Conservation (phyloP, 805 yeast species). For the Candida andamanensis region DNA sequence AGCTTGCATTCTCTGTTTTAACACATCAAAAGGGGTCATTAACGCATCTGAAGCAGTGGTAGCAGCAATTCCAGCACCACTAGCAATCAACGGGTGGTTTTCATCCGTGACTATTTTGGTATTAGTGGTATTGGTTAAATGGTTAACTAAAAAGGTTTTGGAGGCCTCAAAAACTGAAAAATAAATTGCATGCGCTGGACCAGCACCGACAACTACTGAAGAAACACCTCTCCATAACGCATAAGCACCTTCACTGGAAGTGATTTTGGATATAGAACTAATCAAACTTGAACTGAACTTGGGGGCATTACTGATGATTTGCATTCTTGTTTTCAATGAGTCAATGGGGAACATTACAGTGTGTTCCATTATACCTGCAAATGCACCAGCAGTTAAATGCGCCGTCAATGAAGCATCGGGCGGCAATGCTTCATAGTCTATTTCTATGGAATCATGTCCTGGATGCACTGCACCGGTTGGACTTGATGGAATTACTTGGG, state of each 20-base stretch:
- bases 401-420: conserved; percentile 76
- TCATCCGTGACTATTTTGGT: conserved; percentile 51
- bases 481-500: too few relatives aligned
- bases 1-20: conserved; percentile 91
- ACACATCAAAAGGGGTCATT: conserved; percentile 95
- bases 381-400: conserved; percentile 89
- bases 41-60: conserved; percentile 91
- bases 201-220: conserved; percentile 93
- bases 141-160: conserved; percentile 51
- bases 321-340: conserved; percentile 95
- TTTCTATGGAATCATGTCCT: conserved; percentile 40
- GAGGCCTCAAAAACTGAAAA: conserved; percentile 89
- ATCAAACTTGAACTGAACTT: conserved; percentile 43
- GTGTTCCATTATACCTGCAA: conserved; percentile 99
- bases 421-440: conserved; percentile 91
- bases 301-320: conserved; percentile 36
- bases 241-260: conserved; percentile 82
- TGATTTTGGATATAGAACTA: conserved; percentile 64
- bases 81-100: conserved; percentile 77
- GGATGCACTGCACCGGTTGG: conserved; percentile 9
- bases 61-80: conserved; percentile 85
- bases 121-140: conserved; percentile 25
- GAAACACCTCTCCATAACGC: conserved; percentile 93
- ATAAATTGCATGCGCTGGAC: conserved; percentile 97
- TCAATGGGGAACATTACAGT: conserved; percentile 95